These are phyloP conservation scores for Lactifluus rugatus DNA, from an alignment of 768 basidiomycete genomes.

Conservation along the genomic window DNA sequence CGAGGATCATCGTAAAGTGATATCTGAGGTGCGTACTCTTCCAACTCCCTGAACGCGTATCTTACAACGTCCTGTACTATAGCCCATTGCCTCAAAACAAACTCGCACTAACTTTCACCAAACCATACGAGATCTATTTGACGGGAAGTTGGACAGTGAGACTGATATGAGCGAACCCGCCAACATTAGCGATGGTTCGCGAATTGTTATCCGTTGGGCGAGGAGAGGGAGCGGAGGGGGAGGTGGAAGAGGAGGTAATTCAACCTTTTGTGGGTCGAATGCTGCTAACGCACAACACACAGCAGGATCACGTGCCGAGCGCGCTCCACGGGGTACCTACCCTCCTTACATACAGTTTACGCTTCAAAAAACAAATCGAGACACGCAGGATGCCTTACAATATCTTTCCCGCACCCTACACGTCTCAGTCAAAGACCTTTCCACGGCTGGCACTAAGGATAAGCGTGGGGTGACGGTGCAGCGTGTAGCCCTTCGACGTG, in stretches of 20 bases:
- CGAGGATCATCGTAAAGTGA: slow-evolving; percentile 63
- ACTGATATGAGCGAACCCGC: slow-evolving; percentile 45
- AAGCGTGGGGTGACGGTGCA: slow-evolving; percentile 96
- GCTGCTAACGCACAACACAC: not conserved
- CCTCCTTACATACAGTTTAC: slow-evolving; percentile 94
- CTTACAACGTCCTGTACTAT: slow-evolving; percentile 8
- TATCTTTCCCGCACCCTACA: slow-evolving; percentile 73
- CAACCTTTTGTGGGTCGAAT: not conserved
- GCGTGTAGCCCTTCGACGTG: slow-evolving; percentile 70
- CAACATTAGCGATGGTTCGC: slow-evolving; percentile 54
- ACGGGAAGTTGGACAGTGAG: slow-evolving; percentile 76
- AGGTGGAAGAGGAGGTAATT: slow-evolving; percentile 34
- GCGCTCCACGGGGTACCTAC: slow-evolving; percentile 50
- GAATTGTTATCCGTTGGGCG: slow-evolving; percentile 75
- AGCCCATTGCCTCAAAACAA: slow-evolving; percentile 80
- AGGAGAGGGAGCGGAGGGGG: slow-evolving; percentile 40
- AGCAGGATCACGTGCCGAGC: slow-evolving; percentile 29
- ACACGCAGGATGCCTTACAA: slow-evolving; percentile 88
- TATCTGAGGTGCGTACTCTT: slow-evolving; percentile 60
- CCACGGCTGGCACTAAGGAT: slow-evolving; percentile 94
- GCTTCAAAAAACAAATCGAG: slow-evolving; percentile 93
- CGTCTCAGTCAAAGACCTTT: slow-evolving; percentile 68
- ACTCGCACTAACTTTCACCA: slow-evolving; percentile 77
- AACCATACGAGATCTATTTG: slow-evolving; percentile 68
- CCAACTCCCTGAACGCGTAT: slow-evolving; percentile 13